phyloP scores from a whole-genome alignment of 2,329 filamentous ascomycete species.

The Fusarium bulbicola region DNA sequence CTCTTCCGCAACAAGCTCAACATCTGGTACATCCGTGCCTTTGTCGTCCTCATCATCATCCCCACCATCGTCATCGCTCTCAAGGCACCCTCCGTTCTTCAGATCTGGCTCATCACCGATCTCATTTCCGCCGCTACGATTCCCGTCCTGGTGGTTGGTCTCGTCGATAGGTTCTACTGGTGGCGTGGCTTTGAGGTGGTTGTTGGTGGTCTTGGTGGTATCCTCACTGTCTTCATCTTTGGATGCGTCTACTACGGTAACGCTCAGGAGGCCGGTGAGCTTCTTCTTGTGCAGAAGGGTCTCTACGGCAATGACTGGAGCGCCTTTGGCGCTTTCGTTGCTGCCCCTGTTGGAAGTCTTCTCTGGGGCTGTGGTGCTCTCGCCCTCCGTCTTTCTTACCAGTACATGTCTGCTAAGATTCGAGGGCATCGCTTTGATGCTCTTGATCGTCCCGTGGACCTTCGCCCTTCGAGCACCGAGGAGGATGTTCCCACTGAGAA shows the following conservation, averaged over 20 bases:
- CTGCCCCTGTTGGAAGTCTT: constrained; percentile 78
- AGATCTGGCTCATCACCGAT: constrained; percentile 86
- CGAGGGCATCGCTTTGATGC: constrained; percentile 72
- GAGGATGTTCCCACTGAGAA: constrained; percentile 42
- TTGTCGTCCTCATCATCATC: constrained; percentile 77
- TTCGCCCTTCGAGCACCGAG: constrained; percentile 42
- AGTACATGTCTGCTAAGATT: constrained; percentile 65
- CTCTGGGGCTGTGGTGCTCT: constrained; percentile 75
- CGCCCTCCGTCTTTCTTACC: constrained; percentile 65
- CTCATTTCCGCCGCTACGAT: constrained; percentile 80
- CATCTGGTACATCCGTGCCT: constrained; percentile 75
- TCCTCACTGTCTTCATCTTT: constrained; percentile 83
- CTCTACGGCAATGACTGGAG: constrained; percentile 83
- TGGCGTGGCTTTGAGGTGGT: constrained; percentile 86
- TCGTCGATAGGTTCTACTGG: constrained; percentile 75
- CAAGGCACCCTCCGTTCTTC: constrained; percentile 76
- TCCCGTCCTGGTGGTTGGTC: constrained; percentile 77
- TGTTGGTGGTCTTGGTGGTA: constrained; percentile 78
- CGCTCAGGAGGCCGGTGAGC: constrained; percentile 67
- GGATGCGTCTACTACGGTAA: constrained; percentile 81
- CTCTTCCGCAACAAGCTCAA: constrained; percentile 83
- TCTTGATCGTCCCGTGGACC: constrained; percentile 63
- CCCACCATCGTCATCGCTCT: constrained; percentile 79
- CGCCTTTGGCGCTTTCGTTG: constrained; percentile 84
- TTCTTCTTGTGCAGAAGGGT: constrained; percentile 77